phyloP scores from a whole-genome alignment of 495 filamentous ascomycete genomes.

The Penicillium psychrofluorescens region DNA sequence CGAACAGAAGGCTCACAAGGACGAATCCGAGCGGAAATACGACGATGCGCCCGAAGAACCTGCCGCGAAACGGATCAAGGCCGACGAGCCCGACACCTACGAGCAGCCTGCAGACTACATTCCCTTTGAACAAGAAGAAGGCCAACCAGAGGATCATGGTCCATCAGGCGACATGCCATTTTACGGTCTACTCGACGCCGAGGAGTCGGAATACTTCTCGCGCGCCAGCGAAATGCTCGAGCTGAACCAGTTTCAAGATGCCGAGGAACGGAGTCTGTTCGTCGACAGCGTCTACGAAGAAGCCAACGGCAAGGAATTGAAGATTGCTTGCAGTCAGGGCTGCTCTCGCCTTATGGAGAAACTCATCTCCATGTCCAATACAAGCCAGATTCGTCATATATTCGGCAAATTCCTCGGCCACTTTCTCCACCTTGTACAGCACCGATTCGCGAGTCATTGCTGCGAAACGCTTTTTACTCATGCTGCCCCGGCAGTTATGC shows the following conservation, averaged over 20 bases:
- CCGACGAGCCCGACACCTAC: constrained; percentile 14
- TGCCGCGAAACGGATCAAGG: constrained; percentile 31
- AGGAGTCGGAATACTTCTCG: constrained; percentile 93
- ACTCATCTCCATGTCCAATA: constrained; percentile 72
- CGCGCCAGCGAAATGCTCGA: constrained; percentile 83
- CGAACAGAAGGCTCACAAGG: constrained; percentile 41
- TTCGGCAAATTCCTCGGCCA: constrained; percentile 82
- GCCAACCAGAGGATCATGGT: constrained; percentile 3
- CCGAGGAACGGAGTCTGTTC: constrained; percentile 74
- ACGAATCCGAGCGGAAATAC: constrained; percentile 34
- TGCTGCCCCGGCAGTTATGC: constrained; percentile 67
- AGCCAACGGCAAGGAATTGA: constrained; percentile 85
- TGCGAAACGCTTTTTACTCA: constrained; percentile 88
- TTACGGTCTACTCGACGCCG: constrained; percentile 81
- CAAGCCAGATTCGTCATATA: constrained; percentile 73
- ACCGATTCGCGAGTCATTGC: constrained; percentile 94
- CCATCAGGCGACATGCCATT: constrained; percentile 49
- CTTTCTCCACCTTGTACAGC: constrained; percentile 81
- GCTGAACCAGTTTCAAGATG: constrained; percentile 70
- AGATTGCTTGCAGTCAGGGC: constrained; percentile 89
- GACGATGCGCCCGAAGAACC: constrained; percentile 36
- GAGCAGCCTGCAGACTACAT: constrained; percentile 26
- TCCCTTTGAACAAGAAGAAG: constrained; percentile 20
- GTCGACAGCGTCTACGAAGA: constrained; percentile 79
- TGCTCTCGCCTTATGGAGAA: constrained; percentile 91